These are phyloP conservation scores for Penicillium brasilianum DNA, from an alignment of 2,329 filamentous ascomycete species.

Conservation along the genomic window DNA sequence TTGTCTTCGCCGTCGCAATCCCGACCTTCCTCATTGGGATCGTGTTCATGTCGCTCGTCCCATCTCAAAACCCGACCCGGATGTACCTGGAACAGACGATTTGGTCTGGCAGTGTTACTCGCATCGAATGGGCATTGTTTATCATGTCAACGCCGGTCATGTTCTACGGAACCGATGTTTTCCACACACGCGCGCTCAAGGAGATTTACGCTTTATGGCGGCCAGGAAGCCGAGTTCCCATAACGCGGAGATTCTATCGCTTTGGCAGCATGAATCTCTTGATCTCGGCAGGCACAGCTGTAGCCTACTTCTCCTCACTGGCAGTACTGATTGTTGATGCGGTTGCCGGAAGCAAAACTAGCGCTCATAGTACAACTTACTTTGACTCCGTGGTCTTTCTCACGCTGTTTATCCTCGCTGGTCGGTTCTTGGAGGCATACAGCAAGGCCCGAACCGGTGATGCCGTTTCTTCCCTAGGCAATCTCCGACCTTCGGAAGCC, in stretches of 20 bases:
- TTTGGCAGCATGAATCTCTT: conserved; percentile 98
- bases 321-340: conserved; percentile 72
- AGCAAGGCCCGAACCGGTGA: conserved; percentile 90
- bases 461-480: conserved; percentile 78
- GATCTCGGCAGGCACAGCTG: conserved; percentile 84
- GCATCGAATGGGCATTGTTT: conserved; percentile 79
- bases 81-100: conserved; percentile 73
- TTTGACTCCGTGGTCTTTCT: conserved; percentile 94
- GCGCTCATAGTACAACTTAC: conserved; percentile 67
- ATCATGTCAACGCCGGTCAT: conserved; percentile 84
- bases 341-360: conserved; percentile 40
- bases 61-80: conserved; percentile 61
- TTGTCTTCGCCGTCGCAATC: conserved; percentile 72
- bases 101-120: conserved; percentile 70
- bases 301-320: conserved; percentile 84
- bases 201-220: conserved; percentile 81
- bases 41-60: conserved; percentile 84
- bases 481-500: conserved; percentile 77
- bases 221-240: conserved; percentile 71
- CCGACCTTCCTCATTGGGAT: conserved; percentile 88
- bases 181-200: conserved; percentile 78
- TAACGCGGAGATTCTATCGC: conserved; percentile 79
- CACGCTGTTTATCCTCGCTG: conserved; percentile 80
- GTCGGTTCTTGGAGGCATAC: conserved; percentile 71
- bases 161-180: conserved; percentile 83